A percentile compares a stretch with the other conserved stretches of the same genome.
Evolutionary conservation across 148 eudicot genomes (phyloP).

Genomic region (Linanthus parryae): DNA sequence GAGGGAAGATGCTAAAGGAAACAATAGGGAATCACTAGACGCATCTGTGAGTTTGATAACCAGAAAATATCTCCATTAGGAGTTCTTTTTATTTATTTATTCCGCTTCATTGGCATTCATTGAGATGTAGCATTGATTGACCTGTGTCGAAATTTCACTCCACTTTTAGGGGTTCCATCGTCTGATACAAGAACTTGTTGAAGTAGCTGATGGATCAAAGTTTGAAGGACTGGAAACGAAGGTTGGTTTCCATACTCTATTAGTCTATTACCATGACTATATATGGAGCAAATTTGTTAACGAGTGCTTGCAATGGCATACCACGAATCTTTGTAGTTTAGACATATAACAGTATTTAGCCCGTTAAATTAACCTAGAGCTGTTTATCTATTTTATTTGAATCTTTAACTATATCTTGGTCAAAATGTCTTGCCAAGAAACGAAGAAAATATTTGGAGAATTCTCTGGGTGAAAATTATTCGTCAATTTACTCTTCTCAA

Average conservation of each 20-base stretch:
- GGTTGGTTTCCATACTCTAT: too few species aligned
- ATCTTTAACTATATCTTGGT: too few species aligned
- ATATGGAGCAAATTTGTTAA: too few species aligned
- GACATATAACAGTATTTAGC: neutral
- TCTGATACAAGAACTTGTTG: slow-evolving; percentile 48
- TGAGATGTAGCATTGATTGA: too few species aligned
- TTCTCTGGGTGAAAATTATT: too few species aligned
- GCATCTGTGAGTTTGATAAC: slow-evolving; percentile 53
- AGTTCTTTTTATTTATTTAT: neutral
- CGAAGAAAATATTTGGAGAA: too few species aligned
- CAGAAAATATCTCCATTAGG: too few species aligned
- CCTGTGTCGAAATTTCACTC: neutral
- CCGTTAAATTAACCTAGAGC: slow-evolving; percentile 4
- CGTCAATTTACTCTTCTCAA: too few species aligned
- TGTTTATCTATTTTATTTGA: neutral
- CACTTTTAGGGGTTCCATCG: slow-evolving; percentile 48
- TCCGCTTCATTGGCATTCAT: too few species aligned
- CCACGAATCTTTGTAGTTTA: neutral
- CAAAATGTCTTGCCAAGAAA: too few species aligned
- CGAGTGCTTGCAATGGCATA: neutral
- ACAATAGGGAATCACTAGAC: slow-evolving; percentile 35
- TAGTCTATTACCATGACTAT: too few species aligned
- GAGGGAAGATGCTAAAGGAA: slow-evolving; percentile 19
- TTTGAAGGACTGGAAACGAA: slow-evolving; percentile 23
- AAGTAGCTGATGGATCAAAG: slow-evolving; percentile 26